Base-by-base conservation (phyloP, 1,284 basidiomycete genomes). In the Amylostereum areolatum region DNA sequence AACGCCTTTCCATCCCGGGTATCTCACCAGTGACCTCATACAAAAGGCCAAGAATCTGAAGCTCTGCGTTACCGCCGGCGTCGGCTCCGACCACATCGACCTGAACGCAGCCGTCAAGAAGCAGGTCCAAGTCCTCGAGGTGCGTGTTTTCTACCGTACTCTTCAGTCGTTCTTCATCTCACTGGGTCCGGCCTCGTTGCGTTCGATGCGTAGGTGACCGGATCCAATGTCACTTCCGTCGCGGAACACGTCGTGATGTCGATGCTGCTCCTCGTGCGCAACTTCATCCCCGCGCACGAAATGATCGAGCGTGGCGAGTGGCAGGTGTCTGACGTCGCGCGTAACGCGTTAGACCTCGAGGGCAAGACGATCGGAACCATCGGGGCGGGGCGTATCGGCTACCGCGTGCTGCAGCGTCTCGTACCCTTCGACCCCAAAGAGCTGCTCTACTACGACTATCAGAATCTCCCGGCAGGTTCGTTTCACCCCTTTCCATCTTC, bases 81-180 rank as follows among this genome's bases (percentile, higher is more conserved):
- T 97, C 43, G 93, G 93, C 10, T 94, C 91, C 31, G 94, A 96
- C 72, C 91, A 93, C 70, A 83, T 97, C 61, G 92, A 97, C 66
- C 78, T 97, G 49, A 85, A 95, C 62, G 89, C 89, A 27, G 90
- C 91, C 45, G 92, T 92, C 63, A 80, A 91, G 66, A 76, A 79
- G 59, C 78, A 80, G 55, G 84, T 97, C 60, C 85, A 92, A 61
- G 94, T 52, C 5, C 33, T 49, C 12, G 51, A 52, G 45, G 50
- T 51, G 28, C 5, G 49, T 18, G 18, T 18, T 18, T 25, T 12
- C n/a, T 36, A n/a, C 10, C 27, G 10, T 12, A 33, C 28, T 11
- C 41, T 11, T 27, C 5, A 18, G 18, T 18, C 18, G 18, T 1
- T 18, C 18, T 18, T 18, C 28, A 7, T 31, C 48, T 9, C 11